Evolutionary conservation across 1,139 yeast genomes (phyloP), one percentile per base, ranked within the genome.

Genomic region (Geotrichum citri-aurantii): DNA sequence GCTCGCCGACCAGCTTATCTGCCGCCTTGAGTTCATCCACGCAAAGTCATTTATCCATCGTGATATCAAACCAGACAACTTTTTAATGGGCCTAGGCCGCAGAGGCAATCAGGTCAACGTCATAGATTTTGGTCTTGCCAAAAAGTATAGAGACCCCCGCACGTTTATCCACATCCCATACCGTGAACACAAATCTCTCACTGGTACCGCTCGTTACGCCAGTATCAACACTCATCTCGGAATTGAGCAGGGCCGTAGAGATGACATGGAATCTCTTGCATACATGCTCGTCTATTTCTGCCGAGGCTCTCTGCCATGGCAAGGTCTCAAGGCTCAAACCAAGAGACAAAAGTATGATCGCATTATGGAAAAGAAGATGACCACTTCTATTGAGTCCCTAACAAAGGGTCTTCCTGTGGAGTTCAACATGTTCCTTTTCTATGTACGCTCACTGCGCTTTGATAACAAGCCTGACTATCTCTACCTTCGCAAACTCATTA

Each of bases 141-240:
- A 93, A 72, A 90, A 91, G 74, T 93, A 85, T 74, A 81, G 98
- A 69, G 99, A 93, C 73, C 96, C 97, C 65, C 84, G 96, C 76
- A 88, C 97, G 48, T 96, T 92, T 74, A 81, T 89, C 71, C 99
- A 93, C 73, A 93, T 93, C 63, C 97, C 98, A 21, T 93, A 93
- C 73, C 83, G 97, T 68, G 99, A 93, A 76, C 90, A 91, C 76
- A 93, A 93, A 76, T 92, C 93, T 69, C 81, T 93, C 68, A 92
- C 98, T 31, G 99, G 99, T 66, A 93, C 99, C 31, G 99, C 99
- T 12, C 83, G 99, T 71, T 93, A 93, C 72, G 97, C 97, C 63
- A 84, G 93, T 52, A 89, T 93, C 67, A 93, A 93, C 73, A 93
- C 99, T 33, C 99, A 93, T 76, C 80, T 93, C 71, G 99, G 99